These are phyloP conservation scores for Entomortierella chlamydospora DNA, from an alignment of 192 early-diverging fungal species.

Conservation along the genomic window DNA sequence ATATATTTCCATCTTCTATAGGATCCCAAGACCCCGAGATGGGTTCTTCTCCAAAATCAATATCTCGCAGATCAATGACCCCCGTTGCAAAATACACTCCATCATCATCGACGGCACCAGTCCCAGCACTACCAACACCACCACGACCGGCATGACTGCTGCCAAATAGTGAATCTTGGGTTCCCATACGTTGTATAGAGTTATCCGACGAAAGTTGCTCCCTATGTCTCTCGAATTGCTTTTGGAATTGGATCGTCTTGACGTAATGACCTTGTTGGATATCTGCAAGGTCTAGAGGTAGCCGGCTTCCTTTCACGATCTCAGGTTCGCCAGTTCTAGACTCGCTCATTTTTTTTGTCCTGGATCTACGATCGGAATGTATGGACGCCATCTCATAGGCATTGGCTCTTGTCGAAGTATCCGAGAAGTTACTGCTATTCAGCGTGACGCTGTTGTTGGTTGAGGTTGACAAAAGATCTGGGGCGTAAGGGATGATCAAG, in stretches of 20 bases:
- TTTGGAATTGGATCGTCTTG: conserved; percentile 25
- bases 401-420: not conserved
- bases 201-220: not conserved
- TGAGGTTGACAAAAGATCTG: not conserved
- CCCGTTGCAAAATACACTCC: conserved; percentile 21
- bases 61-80: conserved; percentile 19
- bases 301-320: conserved; percentile 8
- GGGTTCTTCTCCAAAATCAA: conserved; percentile 40
- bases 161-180: not conserved
- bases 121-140: too few relatives aligned
- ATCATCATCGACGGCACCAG: too few relatives aligned
- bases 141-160: not conserved
- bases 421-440: not conserved
- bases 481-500: conserved; percentile 7
- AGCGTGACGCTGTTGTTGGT: not conserved
- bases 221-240: conserved; percentile 29
- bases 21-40: not conserved
- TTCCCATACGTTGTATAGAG: not conserved
- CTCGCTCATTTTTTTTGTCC: not conserved
- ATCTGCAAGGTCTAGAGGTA: conserved; percentile 27
- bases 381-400: not conserved
- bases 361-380: not conserved
- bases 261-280: conserved; percentile 28
- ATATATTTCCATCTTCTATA: conserved; percentile 2
- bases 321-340: not conserved